Evolutionary conservation across 1,284 basidiomycete species (phyloP).

Genomic region (Lentinula novae-zelandiae): DNA sequence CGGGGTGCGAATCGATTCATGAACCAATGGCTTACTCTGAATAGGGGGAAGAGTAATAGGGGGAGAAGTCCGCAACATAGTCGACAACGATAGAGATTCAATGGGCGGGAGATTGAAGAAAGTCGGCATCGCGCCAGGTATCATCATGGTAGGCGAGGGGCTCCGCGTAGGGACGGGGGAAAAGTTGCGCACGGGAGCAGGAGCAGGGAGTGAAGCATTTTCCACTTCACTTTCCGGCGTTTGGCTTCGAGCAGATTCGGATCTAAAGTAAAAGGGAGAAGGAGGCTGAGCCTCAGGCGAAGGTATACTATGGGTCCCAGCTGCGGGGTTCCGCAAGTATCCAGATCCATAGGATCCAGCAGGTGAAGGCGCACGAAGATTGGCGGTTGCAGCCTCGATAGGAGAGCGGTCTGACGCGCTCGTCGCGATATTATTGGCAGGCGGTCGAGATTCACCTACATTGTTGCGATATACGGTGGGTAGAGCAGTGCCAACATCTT

Average conservation of each 20-base stretch:
- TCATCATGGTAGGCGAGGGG: conserved; percentile 17
- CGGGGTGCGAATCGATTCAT: neutral
- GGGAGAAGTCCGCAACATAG: conserved; percentile 1
- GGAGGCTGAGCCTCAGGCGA: conserved; percentile 15
- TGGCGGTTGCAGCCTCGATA: neutral
- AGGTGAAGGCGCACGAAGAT: conserved; percentile 10
- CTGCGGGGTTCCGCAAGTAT: conserved; percentile 14
- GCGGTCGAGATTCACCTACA: neutral
- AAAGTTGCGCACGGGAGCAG: neutral
- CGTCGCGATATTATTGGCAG: neutral
- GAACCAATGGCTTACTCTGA: neutral
- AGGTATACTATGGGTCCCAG: neutral
- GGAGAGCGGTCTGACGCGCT: neutral
- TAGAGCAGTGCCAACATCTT: conserved; percentile 44
- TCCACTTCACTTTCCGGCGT: conserved; percentile 2
- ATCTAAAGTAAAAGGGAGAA: conserved; percentile 21
- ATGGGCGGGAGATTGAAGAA: conserved; percentile 21
- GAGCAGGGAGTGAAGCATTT: neutral
- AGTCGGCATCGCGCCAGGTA: conserved; percentile 18
- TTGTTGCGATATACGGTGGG: conserved; percentile 44
- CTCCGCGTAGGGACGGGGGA: conserved; percentile 6
- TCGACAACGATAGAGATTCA: conserved; percentile 1
- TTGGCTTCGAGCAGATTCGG: conserved; percentile 17
- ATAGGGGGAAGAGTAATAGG: neutral
- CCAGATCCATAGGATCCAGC: conserved; percentile 12